Conservation (phyloP, 371 early-diverging fungal species). For the Lichtheimia corymbifera region DNA sequence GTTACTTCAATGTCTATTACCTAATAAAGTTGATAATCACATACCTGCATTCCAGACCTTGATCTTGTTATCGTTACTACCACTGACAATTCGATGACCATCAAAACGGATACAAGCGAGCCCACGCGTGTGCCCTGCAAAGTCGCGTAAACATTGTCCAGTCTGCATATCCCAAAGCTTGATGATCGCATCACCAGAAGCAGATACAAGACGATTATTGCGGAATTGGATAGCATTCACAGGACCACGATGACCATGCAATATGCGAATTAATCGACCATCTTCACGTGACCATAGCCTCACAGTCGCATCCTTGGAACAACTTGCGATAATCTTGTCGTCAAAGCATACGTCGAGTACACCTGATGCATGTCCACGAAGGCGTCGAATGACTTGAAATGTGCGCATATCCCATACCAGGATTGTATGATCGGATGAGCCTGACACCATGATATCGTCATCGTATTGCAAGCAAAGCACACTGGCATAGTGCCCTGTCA, state of each 20-base stretch:
- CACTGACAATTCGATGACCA: constrained; percentile 86
- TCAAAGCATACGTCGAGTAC: constrained; percentile 84
- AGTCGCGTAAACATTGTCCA: constrained; percentile 67
- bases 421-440: constrained; percentile 88
- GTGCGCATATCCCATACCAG: constrained; percentile 85
- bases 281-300: constrained; percentile 78
- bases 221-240: constrained; percentile 86
- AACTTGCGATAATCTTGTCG: constrained; percentile 74
- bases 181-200: constrained; percentile 84
- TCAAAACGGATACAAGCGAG: constrained; percentile 94
- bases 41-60: constrained; percentile 87
- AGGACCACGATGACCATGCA: constrained; percentile 83
- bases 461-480: constrained; percentile 92
- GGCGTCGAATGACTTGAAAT: constrained; percentile 13
- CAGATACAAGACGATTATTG: constrained; percentile 74
- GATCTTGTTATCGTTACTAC: constrained; percentile 93
- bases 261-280: constrained; percentile 57
- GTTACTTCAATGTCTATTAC: constrained; percentile 2
- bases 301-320: constrained; percentile 92
- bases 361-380: constrained; percentile 71
- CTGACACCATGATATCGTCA: constrained; percentile 79
- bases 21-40: background rate
- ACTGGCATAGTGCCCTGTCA: constrained; percentile 85
- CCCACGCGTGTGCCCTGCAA: constrained; percentile 78
- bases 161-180: constrained; percentile 85